Evolutionary conservation across 1,284 basidiomycete species (phyloP), one percentile per base, ranked within the genome.

Genomic region (Xerocomus minutiporus): DNA sequence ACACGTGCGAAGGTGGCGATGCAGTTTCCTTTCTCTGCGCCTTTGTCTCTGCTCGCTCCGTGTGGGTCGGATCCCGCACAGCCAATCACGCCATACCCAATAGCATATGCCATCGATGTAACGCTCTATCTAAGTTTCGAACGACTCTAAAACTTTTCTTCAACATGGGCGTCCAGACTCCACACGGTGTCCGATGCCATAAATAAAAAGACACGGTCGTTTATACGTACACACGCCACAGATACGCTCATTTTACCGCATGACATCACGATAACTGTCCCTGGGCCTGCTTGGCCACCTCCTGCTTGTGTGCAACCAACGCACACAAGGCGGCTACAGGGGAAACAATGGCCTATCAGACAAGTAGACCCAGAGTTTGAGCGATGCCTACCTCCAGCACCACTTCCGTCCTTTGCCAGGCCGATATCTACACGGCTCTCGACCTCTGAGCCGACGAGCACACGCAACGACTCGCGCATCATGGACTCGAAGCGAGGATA

Each of bases 381-480:
- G 35, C 35, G 26, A 5, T 8, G 11, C 87, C 71, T 71, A 94
- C 92, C 93, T 65, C 96, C 96, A 38, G 96, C 93, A 49, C 96
- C 97, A 66, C 91, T 95, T 25, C 97, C 96, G 66, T 99, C 97
- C 73, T 97, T 98, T 5, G 96, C 96, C 61, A 97, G 71, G 23
- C 92, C 94, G 61, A 98, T 91, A 56, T 86, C 81, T 7, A 97
- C 83, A 35, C 83, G 75, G 64, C 81, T 77, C 73, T 93, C 93
- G 5, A 88, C 82, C 39, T 91, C 81, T 39, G 82, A 76, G 7
- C 96, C 94, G 11, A 98, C 80, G 32, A 98, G 65, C 2, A 75
- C 71, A n/a, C 80, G 74, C 46, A 99, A 70, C 0, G 92, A 87
- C 44, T 84, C 81, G 31, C 90, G 79, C 57, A 97, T 75, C 12